A percentile compares a stretch with the other conserved stretches of the same genome.
phyloP scores from a whole-genome alignment of 306 rosid genomes.

The Adenanthera pavonina region DNA sequence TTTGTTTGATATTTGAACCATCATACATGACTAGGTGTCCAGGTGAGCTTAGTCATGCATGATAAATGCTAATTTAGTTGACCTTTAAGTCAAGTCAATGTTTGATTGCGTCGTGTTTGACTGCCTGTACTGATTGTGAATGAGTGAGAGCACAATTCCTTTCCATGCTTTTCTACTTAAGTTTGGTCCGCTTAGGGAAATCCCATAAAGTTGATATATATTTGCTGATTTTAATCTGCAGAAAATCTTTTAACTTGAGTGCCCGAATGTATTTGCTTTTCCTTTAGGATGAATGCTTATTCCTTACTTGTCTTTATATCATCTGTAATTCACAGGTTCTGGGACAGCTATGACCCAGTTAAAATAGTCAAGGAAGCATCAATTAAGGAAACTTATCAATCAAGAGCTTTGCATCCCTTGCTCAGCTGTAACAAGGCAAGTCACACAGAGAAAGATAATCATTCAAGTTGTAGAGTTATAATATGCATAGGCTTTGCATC shows the following conservation, averaged over 20 bases:
- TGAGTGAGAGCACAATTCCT: background rate
- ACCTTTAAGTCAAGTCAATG: background rate
- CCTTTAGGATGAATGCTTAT: background rate
- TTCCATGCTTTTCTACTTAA: background rate
- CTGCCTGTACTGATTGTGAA: background rate
- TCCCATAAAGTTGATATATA: background rate
- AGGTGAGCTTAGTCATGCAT: background rate
- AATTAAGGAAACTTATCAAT: background rate
- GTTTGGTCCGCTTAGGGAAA: background rate
- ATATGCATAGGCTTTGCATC: background rate
- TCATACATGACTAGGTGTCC: background rate
- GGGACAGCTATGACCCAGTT: background rate
- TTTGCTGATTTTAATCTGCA: background rate
- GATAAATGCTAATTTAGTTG: background rate
- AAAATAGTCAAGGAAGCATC: constrained; percentile 1
- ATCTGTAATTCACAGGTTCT: constrained; percentile 13
- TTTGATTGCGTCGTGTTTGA: background rate
- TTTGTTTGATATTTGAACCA: background rate
- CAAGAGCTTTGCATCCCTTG: constrained; percentile 12
- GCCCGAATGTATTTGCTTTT: background rate
- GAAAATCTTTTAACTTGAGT: background rate
- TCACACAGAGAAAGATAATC: background rate
- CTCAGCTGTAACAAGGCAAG: constrained; percentile 20
- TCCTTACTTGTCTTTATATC: background rate
- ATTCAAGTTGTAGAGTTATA: background rate